Evolutionary conservation across 345 rosid species (phyloP).

Genomic region (Eucalyptus decipiens): DNA sequence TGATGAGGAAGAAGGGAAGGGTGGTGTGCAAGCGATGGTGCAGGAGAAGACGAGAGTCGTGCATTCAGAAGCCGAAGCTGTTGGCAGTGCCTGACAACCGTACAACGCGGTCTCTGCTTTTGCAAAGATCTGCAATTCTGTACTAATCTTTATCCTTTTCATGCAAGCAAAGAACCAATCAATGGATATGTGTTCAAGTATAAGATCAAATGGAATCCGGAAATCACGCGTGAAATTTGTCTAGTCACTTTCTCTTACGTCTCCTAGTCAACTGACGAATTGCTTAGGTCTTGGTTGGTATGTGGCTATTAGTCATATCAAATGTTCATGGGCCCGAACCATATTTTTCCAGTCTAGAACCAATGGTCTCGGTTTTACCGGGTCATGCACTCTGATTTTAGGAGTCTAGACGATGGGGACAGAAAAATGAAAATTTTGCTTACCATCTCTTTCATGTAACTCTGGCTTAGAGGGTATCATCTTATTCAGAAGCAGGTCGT

Average conservation of each 20-base stretch:
- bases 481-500: background rate
- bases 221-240: background rate
- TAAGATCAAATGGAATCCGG: background rate
- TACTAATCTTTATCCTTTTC: background rate
- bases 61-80: background rate
- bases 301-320: background rate
- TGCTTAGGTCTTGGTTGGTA: background rate
- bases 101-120: background rate
- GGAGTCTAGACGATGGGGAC: background rate
- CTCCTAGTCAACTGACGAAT: background rate
- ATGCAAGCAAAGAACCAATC: background rate
- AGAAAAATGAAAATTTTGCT: background rate
- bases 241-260: background rate
- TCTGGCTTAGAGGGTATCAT: background rate
- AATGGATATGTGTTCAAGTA: background rate
- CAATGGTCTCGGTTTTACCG: background rate
- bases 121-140: background rate
- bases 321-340: background rate
- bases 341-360: background rate
- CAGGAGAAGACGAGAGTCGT: background rate
- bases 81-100: background rate
- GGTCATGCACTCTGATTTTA: background rate
- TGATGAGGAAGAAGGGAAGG: background rate
- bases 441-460: background rate
- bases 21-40: background rate